phyloP scores from a whole-genome alignment of 805 yeast genomes.

The Vanderwaltozyma yarrowii region DNA sequence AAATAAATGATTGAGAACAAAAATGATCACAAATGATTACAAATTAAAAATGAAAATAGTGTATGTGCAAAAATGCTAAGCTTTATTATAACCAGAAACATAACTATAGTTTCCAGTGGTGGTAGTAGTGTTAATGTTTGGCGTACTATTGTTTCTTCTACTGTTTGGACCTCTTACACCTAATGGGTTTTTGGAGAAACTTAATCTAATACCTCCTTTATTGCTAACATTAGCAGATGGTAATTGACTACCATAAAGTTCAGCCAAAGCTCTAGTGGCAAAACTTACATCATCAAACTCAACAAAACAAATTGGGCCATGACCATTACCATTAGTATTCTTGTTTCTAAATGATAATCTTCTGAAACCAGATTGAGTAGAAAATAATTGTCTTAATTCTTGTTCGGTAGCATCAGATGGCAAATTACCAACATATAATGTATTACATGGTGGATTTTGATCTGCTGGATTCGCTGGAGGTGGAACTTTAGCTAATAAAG shows the following conservation, averaged over 20 bases:
- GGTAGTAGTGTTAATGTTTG: neutral
- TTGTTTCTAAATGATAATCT: conserved; percentile 86
- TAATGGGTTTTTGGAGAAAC: conserved; percentile 91
- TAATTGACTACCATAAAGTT: conserved; percentile 83
- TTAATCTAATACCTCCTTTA: conserved; percentile 90
- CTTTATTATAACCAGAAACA: conserved; percentile 2
- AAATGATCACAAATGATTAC: neutral
- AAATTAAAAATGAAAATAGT: neutral
- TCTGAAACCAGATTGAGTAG: conserved; percentile 87
- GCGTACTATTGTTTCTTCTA: conserved; percentile 30
- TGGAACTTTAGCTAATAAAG: conserved; percentile 68
- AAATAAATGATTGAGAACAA: neutral
- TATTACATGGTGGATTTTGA: conserved; percentile 98
- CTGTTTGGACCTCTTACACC: conserved; percentile 78
- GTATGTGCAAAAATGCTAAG: neutral
- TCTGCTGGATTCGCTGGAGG: conserved; percentile 98
- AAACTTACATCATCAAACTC: conserved; percentile 93
- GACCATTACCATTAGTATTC: conserved; percentile 39
- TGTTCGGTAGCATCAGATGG: conserved; percentile 96
- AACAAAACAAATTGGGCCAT: conserved; percentile 99
- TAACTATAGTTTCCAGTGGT: conserved; percentile 2
- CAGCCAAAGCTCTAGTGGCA: conserved; percentile 91
- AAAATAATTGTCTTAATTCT: conserved; percentile 77
- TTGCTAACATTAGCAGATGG: conserved; percentile 52
- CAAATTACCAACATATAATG: conserved; percentile 90